These are phyloP conservation scores for Boletellus sp. DNA, from an alignment of 768 basidiomycete species.

Conservation along the genomic window DNA sequence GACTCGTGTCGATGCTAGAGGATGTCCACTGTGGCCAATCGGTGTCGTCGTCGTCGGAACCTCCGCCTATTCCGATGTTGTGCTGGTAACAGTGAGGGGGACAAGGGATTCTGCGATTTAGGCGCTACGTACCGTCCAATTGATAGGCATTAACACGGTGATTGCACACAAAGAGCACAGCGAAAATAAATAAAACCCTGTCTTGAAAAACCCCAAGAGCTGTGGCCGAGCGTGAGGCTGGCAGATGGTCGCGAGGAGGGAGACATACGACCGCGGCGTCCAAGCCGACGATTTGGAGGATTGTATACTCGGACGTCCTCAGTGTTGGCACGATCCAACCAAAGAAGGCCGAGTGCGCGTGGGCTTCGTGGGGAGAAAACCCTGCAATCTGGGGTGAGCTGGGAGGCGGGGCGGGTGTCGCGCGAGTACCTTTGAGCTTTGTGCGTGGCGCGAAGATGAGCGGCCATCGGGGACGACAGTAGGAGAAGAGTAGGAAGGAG, in stretches of 20 bases:
- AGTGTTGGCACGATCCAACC: slow-evolving; percentile 97
- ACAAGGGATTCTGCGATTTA: not conserved
- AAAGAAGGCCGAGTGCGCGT: slow-evolving; percentile 82
- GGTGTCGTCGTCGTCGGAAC: slow-evolving; percentile 34
- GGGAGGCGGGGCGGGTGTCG: not conserved
- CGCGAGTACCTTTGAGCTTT: slow-evolving; percentile 77
- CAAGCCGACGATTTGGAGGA: slow-evolving; percentile 93
- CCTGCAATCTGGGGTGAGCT: slow-evolving; percentile 41
- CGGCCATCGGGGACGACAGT: slow-evolving; percentile 84
- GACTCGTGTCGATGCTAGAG: slow-evolving; percentile 21
- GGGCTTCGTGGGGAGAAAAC: slow-evolving; percentile 92
- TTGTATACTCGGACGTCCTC: slow-evolving; percentile 83
- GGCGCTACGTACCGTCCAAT: slow-evolving; percentile 68
- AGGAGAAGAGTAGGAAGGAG: slow-evolving; percentile 86
- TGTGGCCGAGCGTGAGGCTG: slow-evolving; percentile 29
- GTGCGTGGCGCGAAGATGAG: slow-evolving; percentile 90
- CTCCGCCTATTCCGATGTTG: slow-evolving; percentile 66
- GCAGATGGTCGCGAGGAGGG: not conserved
- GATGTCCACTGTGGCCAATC: slow-evolving; percentile 44
- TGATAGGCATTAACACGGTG: slow-evolving; percentile 89
- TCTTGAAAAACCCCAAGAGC: slow-evolving; percentile 95
- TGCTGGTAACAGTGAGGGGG: slow-evolving; percentile 41
- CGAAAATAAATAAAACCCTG: slow-evolving; percentile 88
- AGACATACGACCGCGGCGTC: slow-evolving; percentile 90
- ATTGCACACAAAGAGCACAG: slow-evolving; percentile 79